Base-by-base conservation (phyloP, 2,329 filamentous ascomycete species). In the Diplodia sapinea region DNA sequence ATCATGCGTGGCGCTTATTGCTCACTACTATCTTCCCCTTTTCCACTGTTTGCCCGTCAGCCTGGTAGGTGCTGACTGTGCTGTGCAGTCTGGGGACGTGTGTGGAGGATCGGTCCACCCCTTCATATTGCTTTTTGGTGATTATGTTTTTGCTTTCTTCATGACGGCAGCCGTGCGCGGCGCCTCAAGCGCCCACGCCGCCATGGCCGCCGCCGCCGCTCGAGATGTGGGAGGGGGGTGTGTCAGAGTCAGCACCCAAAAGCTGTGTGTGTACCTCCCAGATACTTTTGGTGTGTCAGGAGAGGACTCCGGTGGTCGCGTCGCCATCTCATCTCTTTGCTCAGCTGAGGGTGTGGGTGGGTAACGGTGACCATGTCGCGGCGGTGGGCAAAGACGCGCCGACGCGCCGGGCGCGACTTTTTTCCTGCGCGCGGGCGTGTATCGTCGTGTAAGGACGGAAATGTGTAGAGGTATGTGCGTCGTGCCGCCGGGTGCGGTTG, bases 41-140 rank as follows among this genome's bases (percentile, higher is more conserved):
- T 20, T 47, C 43, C n/a, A n/a, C 17, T 12, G 17, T 9, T 47
- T 47, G 43, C 43, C 43, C 43, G 43, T 47, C 43, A 47, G 43
- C 43, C n/a, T 47, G 54, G 54, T 38, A 57, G 36, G 54, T 57
- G 54, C 50, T 52, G 50, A 52, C 50, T 52, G 50, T 52, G 15
- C 23, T 47, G 43, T 47, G 43, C 43, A 36, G 33, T 11, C 9
- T 36, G 43, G 17, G 43, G n/a, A 12, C 11, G n/a, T 47, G 43
- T 47, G 43, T 47, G 43, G 43, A 20, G 43, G n/a, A 47, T 47
- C 23, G 23, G 23, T 26, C 23, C 23, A 26, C 43, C 13, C 11
- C 33, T 12, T 11, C 33, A 11, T 6, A 47, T 47, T 47, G 43
- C 43, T 47, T 47, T 47, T 47, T 3, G 43, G 43, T 26, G 43